Conservation (phyloP, 2,329 filamentous ascomycete species). For the Calonectria henricotiae region DNA sequence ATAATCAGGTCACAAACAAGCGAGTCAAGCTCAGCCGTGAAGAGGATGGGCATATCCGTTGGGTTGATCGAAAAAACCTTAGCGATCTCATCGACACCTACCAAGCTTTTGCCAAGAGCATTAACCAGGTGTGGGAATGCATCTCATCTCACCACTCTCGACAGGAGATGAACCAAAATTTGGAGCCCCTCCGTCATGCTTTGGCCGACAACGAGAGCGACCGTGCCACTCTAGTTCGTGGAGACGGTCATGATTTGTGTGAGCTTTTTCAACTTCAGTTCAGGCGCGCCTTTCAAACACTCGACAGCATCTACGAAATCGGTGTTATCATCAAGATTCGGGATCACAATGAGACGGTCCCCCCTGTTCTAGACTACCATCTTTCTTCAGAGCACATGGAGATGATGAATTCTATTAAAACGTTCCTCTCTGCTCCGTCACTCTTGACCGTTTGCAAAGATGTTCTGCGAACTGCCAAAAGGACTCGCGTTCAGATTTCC, state of each 20-base stretch:
- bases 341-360: slow-evolving; percentile 48
- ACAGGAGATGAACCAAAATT: slow-evolving; percentile 49
- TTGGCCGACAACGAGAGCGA: slow-evolving; percentile 48
- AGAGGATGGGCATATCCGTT: slow-evolving; percentile 43
- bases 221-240: slow-evolving; percentile 36
- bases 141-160: slow-evolving; percentile 42
- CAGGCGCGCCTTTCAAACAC: slow-evolving; percentile 41
- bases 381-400: slow-evolving; percentile 37
- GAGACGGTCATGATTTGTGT: slow-evolving; percentile 44
- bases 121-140: slow-evolving; percentile 46
- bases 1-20: slow-evolving; percentile 50
- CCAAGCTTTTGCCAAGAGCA: slow-evolving; percentile 44
- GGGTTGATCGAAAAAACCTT: slow-evolving; percentile 51
- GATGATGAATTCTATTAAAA: slow-evolving; percentile 46
- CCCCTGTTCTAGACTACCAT: slow-evolving; percentile 48
- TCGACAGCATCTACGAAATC: slow-evolving; percentile 53
- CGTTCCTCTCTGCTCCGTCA: slow-evolving; percentile 51
- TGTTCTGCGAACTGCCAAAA: slow-evolving; percentile 43
- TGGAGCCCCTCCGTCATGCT: slow-evolving; percentile 46
- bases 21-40: slow-evolving; percentile 49
- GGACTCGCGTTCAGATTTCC: slow-evolving; percentile 41
- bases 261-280: slow-evolving; percentile 47
- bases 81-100: slow-evolving; percentile 48
- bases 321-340: slow-evolving; percentile 51
- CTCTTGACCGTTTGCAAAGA: slow-evolving; percentile 50